Base-by-base conservation (phyloP, 495 filamentous ascomycete species). In the Neurospora sp. region DNA sequence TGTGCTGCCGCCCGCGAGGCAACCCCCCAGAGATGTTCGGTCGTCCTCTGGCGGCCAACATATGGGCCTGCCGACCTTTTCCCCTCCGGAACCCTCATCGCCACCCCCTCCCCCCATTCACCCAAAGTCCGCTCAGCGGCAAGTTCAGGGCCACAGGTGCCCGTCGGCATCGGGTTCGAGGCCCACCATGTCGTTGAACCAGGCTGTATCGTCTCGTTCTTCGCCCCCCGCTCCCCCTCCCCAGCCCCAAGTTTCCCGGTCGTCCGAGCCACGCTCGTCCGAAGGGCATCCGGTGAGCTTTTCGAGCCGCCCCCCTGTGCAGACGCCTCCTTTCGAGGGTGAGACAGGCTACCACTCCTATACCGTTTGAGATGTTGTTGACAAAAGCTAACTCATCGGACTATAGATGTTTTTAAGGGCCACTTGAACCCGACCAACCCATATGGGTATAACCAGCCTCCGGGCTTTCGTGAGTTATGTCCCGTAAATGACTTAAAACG, bases 401-500 rank as follows among this genome's bases (percentile, higher is more conserved):
- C 24, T 1, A 4, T 2, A 62, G 54, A 62, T 8, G 38, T 38
- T 7, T 42, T 59, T 15, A 38, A 69, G 39, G 48, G 69, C 48
- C 75, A 74, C 40, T 42, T 78, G 36, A 19, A 71, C n/a, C 77
- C 76, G 5, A 40, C 73, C 71, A 77, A 72, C 39, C 76, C 73
- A 7, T 37, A 73, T 70, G 77, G 76, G 24, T 79, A 78, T 38
- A 73, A 39, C 10, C 28, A 37, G 5, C 75, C 78, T 3, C 72
- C 76, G 3, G 42, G 73, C 10, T 79, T 79, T 43, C 42, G 78
- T 79, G 54, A 76, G 78, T 75, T 38, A 17, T 13, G 48, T 24
- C 34, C 36, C 4, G 3, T n/a, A 4, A 40, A 69, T 24, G 8
- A 54, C 36, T 11, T 34, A 2, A 31, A 74, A 28, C 7, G 13